These are phyloP conservation scores for Zostera marina DNA, from an alignment of 116 monocot genomes.

Conservation along the genomic window DNA sequence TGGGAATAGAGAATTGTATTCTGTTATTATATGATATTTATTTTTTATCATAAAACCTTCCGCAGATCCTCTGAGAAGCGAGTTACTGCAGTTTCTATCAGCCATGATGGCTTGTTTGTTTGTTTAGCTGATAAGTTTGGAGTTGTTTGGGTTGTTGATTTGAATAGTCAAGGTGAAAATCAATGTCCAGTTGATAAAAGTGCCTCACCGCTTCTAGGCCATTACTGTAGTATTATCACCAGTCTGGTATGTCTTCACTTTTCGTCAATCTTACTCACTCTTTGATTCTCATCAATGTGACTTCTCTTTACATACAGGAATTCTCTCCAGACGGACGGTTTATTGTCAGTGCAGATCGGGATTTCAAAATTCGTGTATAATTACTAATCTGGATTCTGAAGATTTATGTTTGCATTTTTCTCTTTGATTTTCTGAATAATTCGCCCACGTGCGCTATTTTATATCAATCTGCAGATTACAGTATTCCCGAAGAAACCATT, in stretches of 20 bases:
- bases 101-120: constrained; percentile 47
- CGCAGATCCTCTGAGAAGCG: constrained; percentile 77
- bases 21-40: neutral
- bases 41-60: neutral
- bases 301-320: constrained; percentile 41
- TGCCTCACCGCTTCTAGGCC: constrained; percentile 57
- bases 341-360: constrained; percentile 89
- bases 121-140: constrained; percentile 96
- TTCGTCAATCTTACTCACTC: neutral
- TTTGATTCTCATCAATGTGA: neutral
- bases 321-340: constrained; percentile 70
- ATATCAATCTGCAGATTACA: constrained; percentile 32
- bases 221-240: constrained; percentile 97
- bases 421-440: neutral
- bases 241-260: constrained; percentile 40
- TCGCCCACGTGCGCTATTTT: neutral
- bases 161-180: constrained; percentile 22
- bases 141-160: constrained; percentile 52
- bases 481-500: constrained; percentile 46
- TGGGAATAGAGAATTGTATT: neutral
- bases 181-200: constrained; percentile 18
- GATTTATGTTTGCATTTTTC: neutral
- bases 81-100: constrained; percentile 74
- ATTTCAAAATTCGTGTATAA: constrained; percentile 92
- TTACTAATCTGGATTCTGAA: too few species aligned